These are phyloP conservation scores for Alternaria sp. DNA, from an alignment of 2,329 filamentous ascomycete species.

Conservation along the genomic window DNA sequence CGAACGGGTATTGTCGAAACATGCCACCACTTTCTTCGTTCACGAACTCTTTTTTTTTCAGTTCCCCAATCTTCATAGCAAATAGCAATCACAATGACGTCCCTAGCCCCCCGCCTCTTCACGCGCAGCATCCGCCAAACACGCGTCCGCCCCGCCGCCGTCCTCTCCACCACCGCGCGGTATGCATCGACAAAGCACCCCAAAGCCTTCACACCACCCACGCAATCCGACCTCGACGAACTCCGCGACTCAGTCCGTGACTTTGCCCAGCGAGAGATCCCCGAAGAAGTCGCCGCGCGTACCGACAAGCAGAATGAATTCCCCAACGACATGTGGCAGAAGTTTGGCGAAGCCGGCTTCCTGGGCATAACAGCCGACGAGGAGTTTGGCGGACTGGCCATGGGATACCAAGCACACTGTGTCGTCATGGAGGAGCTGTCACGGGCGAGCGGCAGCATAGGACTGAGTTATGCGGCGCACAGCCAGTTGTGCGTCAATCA, in stretches of 20 bases:
- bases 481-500: constrained; percentile 97
- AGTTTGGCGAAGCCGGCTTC: constrained; percentile 88
- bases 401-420: constrained; percentile 98
- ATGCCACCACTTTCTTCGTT: constrained; percentile 11
- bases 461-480: constrained; percentile 92
- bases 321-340: constrained; percentile 89
- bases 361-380: constrained; percentile 94
- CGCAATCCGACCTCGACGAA: constrained; percentile 77
- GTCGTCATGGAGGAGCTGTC: constrained; percentile 95
- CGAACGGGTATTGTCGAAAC: constrained; percentile 20
- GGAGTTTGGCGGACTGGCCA: constrained; percentile 84
- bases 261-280: constrained; percentile 85
- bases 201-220: constrained; percentile 71
- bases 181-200: constrained; percentile 74
- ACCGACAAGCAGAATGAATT: constrained; percentile 92
- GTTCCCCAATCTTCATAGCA: background rate
- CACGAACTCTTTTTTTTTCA: background rate
- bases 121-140: constrained; percentile 51
- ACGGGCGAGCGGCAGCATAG: constrained; percentile 84
- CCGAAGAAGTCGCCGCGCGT: constrained; percentile 78
- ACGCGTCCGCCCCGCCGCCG: constrained; percentile 21
- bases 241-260: constrained; percentile 86
- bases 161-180: constrained; percentile 34
- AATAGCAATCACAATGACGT: constrained; percentile 40
- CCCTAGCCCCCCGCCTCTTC: constrained; percentile 46